Evolutionary conservation across 805 yeast species (phyloP).

Genomic region (Kodamaea lidongshanica): DNA sequence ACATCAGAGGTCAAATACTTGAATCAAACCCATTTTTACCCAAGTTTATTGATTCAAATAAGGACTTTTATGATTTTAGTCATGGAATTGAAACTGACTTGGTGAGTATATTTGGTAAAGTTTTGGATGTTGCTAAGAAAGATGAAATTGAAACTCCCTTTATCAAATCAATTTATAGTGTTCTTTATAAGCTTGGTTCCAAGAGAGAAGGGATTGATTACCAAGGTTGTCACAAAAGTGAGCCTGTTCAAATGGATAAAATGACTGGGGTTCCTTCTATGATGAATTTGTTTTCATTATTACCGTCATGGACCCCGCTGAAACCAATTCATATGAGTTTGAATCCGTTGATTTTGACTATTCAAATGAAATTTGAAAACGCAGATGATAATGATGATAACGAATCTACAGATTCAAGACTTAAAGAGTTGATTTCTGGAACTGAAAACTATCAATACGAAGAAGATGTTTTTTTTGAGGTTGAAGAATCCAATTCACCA

Average conservation of each 20-base stretch:
- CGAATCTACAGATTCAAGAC: conserved; percentile 10
- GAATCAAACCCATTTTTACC: conserved; percentile 13
- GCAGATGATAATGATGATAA: conserved; percentile 6
- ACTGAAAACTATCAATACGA: conserved; percentile 14
- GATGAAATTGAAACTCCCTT: conserved; percentile 8
- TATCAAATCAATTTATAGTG: conserved; percentile 12
- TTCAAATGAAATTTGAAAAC: no score
- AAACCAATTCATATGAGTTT: conserved; percentile 2
- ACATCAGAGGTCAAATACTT: conserved; percentile 11
- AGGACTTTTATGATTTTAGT: conserved; percentile 11
- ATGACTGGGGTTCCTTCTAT: conserved; percentile 19
- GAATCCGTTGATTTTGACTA: not conserved
- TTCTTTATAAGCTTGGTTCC: conserved; percentile 8
- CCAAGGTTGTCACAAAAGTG: conserved; percentile 5
- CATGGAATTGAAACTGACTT: conserved; percentile 10
- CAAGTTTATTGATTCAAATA: conserved; percentile 9
- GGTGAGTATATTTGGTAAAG: conserved; percentile 2
- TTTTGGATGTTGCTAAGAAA: conserved; percentile 8
- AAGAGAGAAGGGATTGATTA: conserved; percentile 9
- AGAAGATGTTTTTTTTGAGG: no score
- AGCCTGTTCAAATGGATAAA: conserved; percentile 8
- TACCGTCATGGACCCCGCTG: conserved; percentile 17
- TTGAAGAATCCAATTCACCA: no score
- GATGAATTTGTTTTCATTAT: conserved; percentile 22
- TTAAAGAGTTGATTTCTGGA: conserved; percentile 13